phyloP scores from a whole-genome alignment of 495 filamentous ascomycete species.

The Staphylotrichum tortipilum region DNA sequence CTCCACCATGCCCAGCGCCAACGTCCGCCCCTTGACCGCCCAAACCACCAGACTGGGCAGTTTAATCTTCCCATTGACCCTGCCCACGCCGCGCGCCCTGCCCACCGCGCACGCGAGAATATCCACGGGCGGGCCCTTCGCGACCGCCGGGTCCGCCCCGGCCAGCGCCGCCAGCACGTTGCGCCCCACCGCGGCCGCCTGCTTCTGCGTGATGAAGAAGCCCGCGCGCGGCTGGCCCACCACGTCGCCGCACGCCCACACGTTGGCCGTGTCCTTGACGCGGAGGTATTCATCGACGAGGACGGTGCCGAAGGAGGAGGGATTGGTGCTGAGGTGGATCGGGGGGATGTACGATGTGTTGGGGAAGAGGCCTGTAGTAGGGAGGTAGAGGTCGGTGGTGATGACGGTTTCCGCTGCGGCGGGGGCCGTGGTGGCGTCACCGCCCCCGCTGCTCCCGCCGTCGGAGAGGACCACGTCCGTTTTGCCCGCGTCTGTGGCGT shows the following conservation, averaged over 20 bases:
- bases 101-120: constrained; percentile 33
- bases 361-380: constrained; percentile 50
- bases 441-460: no score
- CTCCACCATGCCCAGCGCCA: constrained; percentile 26
- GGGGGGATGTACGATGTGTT: constrained; percentile 53
- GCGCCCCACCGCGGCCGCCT: constrained; percentile 38
- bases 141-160: constrained; percentile 23
- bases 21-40: constrained; percentile 34
- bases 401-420: no score
- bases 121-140: constrained; percentile 37
- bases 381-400: constrained; percentile 52
- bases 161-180: constrained; percentile 34
- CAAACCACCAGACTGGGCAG: constrained; percentile 34
- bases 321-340: constrained; percentile 34
- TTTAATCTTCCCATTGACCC: constrained; percentile 29
- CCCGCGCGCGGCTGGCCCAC: constrained; percentile 37
- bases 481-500: constrained; percentile 21
- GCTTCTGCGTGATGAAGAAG: constrained; percentile 40
- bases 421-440: no score
- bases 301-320: constrained; percentile 39
- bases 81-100: constrained; percentile 32
- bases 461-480: constrained; percentile 29
- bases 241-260: constrained; percentile 49
- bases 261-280: constrained; percentile 33
- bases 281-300: constrained; percentile 47